Percentiles rank a stretch among this genome's conserved stretches.
phyloP scores from a whole-genome alignment of 768 basidiomycete genomes.

The Cubamyces lactineus region DNA sequence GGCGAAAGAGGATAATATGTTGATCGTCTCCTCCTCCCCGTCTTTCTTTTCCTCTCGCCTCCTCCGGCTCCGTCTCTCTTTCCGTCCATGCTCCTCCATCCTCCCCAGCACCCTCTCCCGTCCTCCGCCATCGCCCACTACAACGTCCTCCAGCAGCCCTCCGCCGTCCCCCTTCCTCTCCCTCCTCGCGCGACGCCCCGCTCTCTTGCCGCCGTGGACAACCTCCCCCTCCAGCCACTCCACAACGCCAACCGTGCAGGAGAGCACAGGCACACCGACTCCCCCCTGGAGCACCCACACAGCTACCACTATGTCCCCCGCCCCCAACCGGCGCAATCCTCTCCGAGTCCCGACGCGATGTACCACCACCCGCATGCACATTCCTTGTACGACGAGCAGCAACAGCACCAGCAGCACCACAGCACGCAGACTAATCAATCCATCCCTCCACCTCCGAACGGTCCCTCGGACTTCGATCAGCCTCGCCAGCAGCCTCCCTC shows the following conservation, averaged over 20 bases:
- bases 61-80: conserved; percentile 17
- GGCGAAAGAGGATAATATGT: conserved; percentile 7
- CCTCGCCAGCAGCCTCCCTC: conserved; percentile 26
- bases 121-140: conserved; percentile 19
- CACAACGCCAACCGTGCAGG: conserved; percentile 2
- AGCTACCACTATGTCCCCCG: conserved; percentile 29
- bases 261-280: conserved; percentile 12
- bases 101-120: conserved; percentile 15
- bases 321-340: conserved; percentile 19
- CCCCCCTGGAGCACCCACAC: conserved; percentile 20
- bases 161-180: conserved; percentile 2
- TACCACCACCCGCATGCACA: conserved; percentile 18
- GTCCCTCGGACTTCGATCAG: conserved; percentile 7
- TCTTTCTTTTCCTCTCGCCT: conserved; percentile 7
- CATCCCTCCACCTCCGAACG: background rate
- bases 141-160: conserved; percentile 17
- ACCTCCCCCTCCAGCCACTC: conserved; percentile 8
- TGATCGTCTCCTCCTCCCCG: conserved; percentile 3
- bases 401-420: conserved; percentile 2
- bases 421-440: conserved; percentile 1
- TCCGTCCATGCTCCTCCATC: conserved; percentile 25
- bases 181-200: conserved; percentile 21
- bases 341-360: conserved; percentile 23
- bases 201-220: conserved; percentile 25
- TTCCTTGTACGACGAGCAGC: conserved; percentile 8